Evolutionary conservation across 768 basidiomycete species (phyloP), one percentile per base, ranked within the genome.

Genomic region (Suillus plorans): DNA sequence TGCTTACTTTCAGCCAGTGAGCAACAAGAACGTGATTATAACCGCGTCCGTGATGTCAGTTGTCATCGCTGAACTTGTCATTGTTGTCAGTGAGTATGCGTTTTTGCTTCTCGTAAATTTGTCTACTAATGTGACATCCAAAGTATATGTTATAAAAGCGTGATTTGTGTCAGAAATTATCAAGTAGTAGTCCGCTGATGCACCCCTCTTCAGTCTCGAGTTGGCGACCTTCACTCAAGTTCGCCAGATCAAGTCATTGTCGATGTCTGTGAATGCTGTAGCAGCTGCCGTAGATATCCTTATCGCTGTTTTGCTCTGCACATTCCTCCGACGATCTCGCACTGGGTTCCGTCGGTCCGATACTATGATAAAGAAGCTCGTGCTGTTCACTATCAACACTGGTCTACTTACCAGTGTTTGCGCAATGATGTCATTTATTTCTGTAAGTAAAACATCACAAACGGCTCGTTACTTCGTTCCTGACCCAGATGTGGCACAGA

Each of bases 311-410:
- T 80, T 77, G 31, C 76, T 85, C 4, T 80, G 79, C 50, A 64
- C 69, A 44, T 65, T 84, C 63, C 73, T 85, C 22, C 79, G 82
- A 25, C 72, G 64, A 4, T 77, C 82, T 5, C 74, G 82, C 7
- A 84, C 84, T 1, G 82, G 82, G 6, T 84, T 83, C 69, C 77
- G 75, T 55, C 79, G 72, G 81, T 81, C 81, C 18, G 83, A 84
- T 67, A 80, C 75, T 5, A 81, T 84, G 70, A 81, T 85, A 60
- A 84, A 79, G 61, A 78, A 74, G 63, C 66, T 84, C 80, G 84
- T 83, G 55, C 50, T 85, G 25, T 85, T 82, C 69, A 77, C 81
- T 37, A 80, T 84, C 36, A 83, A 82, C 55, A 63, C 62, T 14
- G 62, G 62, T 37, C 37, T 60, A 5, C 55, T 63, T 16, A 63